A percentile compares a stretch with the other conserved stretches of the same genome.
phyloP scores from a whole-genome alignment of 768 basidiomycete genomes.

The Rickenella mellea region DNA sequence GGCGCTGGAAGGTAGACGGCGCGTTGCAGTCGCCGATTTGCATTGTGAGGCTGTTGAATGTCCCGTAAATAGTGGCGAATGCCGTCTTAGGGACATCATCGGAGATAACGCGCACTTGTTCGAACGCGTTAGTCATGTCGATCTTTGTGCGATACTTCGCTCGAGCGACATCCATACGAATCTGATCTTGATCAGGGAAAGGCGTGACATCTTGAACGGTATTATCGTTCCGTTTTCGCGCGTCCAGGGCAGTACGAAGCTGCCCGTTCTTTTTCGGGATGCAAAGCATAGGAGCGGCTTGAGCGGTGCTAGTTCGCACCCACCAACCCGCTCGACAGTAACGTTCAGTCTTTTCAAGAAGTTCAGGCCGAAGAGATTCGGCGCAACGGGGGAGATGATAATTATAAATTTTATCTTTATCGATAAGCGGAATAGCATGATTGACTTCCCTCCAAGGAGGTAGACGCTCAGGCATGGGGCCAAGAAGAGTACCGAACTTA shows the following conservation, averaged over 20 bases:
- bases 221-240: conserved; percentile 28
- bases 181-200: conserved; percentile 31
- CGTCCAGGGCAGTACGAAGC: conserved; percentile 26
- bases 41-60: conserved; percentile 28
- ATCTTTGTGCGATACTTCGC: conserved; percentile 27
- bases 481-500: conserved; percentile 13
- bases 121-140: conserved; percentile 31
- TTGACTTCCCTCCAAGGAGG: conserved; percentile 32
- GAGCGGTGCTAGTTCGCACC: conserved; percentile 6
- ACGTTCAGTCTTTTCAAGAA: conserved; percentile 21
- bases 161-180: conserved; percentile 24
- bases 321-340: conserved; percentile 28
- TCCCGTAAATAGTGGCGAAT: conserved; percentile 27
- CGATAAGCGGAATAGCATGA: conserved; percentile 29
- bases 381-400: conserved; percentile 25
- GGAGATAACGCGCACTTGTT: conserved; percentile 26
- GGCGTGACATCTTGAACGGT: conserved; percentile 29
- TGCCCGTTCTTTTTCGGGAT: conserved; percentile 23
- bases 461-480: conserved; percentile 12
- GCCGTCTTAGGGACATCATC: conserved; percentile 23
- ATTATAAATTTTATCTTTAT: conserved; percentile 20
- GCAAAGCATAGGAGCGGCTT: conserved; percentile 24
- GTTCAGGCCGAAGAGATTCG: conserved; percentile 16
- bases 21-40: conserved; percentile 38
- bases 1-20: conserved; percentile 32